A percentile compares a stretch with the other conserved stretches of the same genome.
Evolutionary conservation across 2,329 filamentous ascomycete genomes (phyloP).

Genomic region (Rhynchosporium agropyri): DNA sequence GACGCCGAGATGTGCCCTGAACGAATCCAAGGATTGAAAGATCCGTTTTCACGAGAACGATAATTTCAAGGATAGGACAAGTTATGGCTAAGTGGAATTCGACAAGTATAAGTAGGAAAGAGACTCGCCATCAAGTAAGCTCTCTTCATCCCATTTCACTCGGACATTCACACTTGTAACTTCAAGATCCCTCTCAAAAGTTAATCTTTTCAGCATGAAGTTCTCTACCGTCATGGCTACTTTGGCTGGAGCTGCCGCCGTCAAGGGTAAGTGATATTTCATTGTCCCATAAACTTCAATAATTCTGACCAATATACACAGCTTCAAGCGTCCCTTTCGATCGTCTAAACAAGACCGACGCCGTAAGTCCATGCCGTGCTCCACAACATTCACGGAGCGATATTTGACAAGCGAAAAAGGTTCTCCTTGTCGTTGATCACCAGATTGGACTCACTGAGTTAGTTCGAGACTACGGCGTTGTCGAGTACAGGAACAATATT

Average conservation of each 20-base stretch:
- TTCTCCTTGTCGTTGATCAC: conserved; percentile 61
- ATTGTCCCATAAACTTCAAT: neutral
- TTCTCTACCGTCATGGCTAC: conserved; percentile 31
- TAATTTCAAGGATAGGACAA: neutral
- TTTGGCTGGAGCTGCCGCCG: conserved; percentile 29
- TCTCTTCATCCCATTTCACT: conserved; percentile 14
- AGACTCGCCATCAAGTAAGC: neutral
- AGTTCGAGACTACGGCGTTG: conserved; percentile 68
- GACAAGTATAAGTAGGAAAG: conserved; percentile 15
- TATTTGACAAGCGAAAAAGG: conserved; percentile 38
- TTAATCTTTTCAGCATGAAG: conserved; percentile 35
- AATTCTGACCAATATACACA: neutral
- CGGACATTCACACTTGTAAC: conserved; percentile 13
- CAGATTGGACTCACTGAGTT: conserved; percentile 61
- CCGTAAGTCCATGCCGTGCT: conserved; percentile 26
- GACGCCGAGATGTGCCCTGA: conserved; percentile 1
- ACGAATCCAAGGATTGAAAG: neutral
- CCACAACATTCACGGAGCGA: neutral
- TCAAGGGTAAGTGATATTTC: conserved; percentile 15
- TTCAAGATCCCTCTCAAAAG: conserved; percentile 7
- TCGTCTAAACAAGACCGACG: conserved; percentile 44
- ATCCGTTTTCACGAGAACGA: conserved; percentile 7
- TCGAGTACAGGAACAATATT: conserved; percentile 67
- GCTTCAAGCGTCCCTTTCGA: conserved; percentile 37
- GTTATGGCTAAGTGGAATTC: neutral